Conservation (phyloP, 805 yeast genomes). For the Cephaloascus fragrans region DNA sequence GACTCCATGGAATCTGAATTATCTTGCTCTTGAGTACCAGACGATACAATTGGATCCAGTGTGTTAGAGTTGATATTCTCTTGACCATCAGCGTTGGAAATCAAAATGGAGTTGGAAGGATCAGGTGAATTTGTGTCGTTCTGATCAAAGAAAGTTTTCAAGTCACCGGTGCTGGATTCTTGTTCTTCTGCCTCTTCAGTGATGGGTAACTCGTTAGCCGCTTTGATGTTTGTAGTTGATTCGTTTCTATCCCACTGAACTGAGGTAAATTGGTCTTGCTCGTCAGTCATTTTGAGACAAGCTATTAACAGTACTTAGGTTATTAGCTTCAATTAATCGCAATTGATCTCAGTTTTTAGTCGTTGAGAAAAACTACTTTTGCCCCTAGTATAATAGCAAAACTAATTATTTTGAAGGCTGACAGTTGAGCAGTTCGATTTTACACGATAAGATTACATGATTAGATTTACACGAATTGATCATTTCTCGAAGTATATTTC, state of each 20-base stretch:
- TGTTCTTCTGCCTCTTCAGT: slow-evolving; percentile 6
- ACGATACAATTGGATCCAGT: not conserved
- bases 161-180: not conserved
- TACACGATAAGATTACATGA: too few species aligned
- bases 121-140: slow-evolving; percentile 5
- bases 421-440: too few species aligned
- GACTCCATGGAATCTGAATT: not conserved
- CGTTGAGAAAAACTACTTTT: too few species aligned
- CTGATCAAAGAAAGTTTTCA: not conserved
- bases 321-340: too few species aligned
- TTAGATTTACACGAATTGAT: too few species aligned
- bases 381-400: too few species aligned
- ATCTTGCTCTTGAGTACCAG: not conserved
- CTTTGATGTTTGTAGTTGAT: not conserved
- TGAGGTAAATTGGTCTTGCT: slow-evolving; percentile 42
- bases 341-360: too few species aligned
- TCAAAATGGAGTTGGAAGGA: slow-evolving; percentile 6
- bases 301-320: too few species aligned
- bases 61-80: not conserved
- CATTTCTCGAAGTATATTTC: too few species aligned
- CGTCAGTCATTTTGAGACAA: not conserved
- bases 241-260: slow-evolving; percentile 49
- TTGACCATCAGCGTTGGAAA: slow-evolving; percentile 1
- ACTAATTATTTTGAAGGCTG: too few species aligned
- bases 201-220: slow-evolving; percentile 5